Conservation (phyloP, 2,329 filamentous ascomycete genomes). For the Aspergillus sp. region DNA sequence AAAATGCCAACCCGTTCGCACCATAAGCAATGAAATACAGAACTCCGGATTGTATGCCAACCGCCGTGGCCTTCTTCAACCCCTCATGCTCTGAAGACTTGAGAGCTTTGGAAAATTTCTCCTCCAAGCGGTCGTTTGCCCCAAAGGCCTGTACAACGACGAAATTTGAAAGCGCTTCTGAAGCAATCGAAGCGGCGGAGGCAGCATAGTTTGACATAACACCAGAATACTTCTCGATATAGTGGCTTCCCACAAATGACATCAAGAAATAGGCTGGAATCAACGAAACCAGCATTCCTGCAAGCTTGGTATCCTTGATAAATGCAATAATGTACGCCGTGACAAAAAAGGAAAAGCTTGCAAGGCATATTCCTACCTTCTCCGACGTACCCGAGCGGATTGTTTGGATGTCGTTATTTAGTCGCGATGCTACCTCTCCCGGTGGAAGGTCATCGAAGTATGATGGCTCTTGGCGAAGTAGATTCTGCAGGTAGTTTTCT, state of each 20-base stretch:
- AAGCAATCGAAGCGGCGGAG: slow-evolving; percentile 61
- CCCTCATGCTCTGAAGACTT: slow-evolving; percentile 51
- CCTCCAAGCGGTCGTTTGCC: slow-evolving; percentile 59
- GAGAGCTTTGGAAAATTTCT: slow-evolving; percentile 56
- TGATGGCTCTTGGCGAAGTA: slow-evolving; percentile 62
- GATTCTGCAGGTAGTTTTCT: slow-evolving; percentile 57
- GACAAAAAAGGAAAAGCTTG: slow-evolving; percentile 64
- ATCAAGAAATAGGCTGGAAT: slow-evolving; percentile 63
- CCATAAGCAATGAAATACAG: slow-evolving; percentile 68
- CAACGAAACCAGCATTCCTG: slow-evolving; percentile 63
- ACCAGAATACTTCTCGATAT: slow-evolving; percentile 49
- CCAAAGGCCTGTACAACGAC: slow-evolving; percentile 64
- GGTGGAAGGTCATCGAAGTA: slow-evolving; percentile 64
- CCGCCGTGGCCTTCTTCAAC: slow-evolving; percentile 57
- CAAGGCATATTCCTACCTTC: slow-evolving; percentile 66
- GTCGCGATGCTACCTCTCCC: slow-evolving; percentile 62
- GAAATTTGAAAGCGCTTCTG: slow-evolving; percentile 60
- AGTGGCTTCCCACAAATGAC: slow-evolving; percentile 55
- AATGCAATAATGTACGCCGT: slow-evolving; percentile 68
- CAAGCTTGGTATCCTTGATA: slow-evolving; percentile 61
- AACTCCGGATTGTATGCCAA: slow-evolving; percentile 59
- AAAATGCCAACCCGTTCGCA: slow-evolving; percentile 66
- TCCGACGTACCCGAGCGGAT: slow-evolving; percentile 68
- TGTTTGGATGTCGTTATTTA: slow-evolving; percentile 65
- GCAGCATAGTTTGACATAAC: slow-evolving; percentile 54